A percentile compares a stretch with the other conserved stretches of the same genome.
phyloP scores from a whole-genome alignment of 306 rosid species.

The Comarum palustre region DNA sequence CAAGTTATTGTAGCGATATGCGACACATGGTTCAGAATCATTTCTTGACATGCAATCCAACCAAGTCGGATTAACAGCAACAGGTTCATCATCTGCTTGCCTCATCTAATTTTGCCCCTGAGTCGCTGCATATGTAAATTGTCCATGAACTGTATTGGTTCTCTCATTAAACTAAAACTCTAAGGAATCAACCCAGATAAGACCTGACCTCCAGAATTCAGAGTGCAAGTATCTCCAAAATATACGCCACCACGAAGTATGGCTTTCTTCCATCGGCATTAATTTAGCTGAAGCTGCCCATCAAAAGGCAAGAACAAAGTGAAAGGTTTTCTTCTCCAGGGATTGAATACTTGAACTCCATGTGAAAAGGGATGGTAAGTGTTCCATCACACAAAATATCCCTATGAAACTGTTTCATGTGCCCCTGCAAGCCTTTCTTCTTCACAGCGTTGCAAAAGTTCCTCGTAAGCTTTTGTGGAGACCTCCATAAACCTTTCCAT shows the following conservation, averaged over 20 bases:
- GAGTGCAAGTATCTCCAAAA: background rate
- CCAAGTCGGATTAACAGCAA: conserved; percentile 3
- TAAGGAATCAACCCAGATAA: conserved; percentile 3
- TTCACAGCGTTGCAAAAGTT: conserved; percentile 64
- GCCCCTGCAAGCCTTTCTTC: conserved; percentile 48
- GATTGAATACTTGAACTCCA: conserved; percentile 16
- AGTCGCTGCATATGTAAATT: background rate
- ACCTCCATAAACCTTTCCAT: conserved; percentile 82
- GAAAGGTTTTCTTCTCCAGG: background rate
- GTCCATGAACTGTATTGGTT: background rate
- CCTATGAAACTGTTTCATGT: conserved; percentile 42
- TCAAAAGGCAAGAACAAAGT: conserved; percentile 9
- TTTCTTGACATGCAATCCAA: conserved; percentile 1
- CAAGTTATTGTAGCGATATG: background rate
- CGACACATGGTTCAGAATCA: background rate
- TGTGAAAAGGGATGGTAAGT: conserved; percentile 5
- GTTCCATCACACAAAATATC: conserved; percentile 15
- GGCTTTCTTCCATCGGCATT: background rate
- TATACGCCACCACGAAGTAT: background rate
- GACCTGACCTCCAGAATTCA: background rate
- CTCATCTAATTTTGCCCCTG: background rate
- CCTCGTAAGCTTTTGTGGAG: conserved; percentile 73
- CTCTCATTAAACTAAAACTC: conserved; percentile 15
- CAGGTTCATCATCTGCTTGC: background rate
- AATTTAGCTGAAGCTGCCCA: conserved; percentile 17